These are phyloP conservation scores for Capsella rubella DNA, from an alignment of 441 rosid genomes.

Conservation along the genomic window DNA sequence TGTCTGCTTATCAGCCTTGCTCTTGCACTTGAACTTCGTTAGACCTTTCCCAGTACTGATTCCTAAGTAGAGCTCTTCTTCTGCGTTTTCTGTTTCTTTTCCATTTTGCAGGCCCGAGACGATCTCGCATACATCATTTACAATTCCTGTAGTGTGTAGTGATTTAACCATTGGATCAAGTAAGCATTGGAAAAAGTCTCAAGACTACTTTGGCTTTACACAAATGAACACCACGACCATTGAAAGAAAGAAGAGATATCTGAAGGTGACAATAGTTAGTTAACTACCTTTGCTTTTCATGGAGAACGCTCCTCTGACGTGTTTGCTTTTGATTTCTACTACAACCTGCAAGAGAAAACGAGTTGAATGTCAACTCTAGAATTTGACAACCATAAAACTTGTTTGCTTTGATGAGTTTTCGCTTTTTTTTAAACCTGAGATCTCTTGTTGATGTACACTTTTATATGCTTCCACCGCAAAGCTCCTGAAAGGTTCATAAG, in stretches of 20 bases:
- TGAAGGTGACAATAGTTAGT: background rate
- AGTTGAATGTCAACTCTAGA: conserved; percentile 10
- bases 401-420: background rate
- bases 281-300: conserved; percentile 77
- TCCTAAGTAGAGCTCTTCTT: conserved; percentile 73
- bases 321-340: conserved; percentile 82
- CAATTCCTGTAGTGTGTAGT: conserved; percentile 59
- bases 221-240: background rate
- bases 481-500: conserved; percentile 59
- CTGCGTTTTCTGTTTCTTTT: conserved; percentile 68
- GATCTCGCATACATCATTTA: conserved; percentile 77
- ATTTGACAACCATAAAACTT: background rate
- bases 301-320: conserved; percentile 93
- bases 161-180: conserved; percentile 19
- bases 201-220: background rate
- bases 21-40: conserved; percentile 87
- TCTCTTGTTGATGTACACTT: conserved; percentile 73
- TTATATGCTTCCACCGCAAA: conserved; percentile 63
- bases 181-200: conserved; percentile 6
- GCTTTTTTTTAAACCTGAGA: conserved; percentile 59
- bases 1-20: conserved; percentile 76
- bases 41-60: conserved; percentile 85
- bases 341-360: conserved; percentile 56
- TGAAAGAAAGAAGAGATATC: conserved; percentile 15
- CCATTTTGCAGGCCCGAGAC: conserved; percentile 73